Percentiles rank a stretch among this genome's conserved stretches.
These are phyloP conservation scores for Halophytophthora batemanensis DNA, from an alignment of 352 stramenopile species.

Conservation along the genomic window DNA sequence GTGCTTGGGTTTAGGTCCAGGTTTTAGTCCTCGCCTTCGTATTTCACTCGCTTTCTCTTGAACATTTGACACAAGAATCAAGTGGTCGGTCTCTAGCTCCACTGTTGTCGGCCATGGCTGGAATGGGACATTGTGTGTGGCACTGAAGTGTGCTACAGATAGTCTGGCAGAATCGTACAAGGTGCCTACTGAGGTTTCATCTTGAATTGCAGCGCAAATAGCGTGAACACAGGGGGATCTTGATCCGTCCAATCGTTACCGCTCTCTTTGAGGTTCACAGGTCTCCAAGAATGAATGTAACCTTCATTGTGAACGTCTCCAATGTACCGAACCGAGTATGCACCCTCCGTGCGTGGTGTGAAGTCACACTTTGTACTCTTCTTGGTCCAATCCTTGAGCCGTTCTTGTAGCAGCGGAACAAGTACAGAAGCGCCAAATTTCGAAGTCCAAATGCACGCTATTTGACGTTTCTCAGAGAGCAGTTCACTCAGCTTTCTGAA, in stretches of 20 bases:
- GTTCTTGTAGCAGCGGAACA: not conserved
- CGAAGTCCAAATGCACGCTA: not conserved
- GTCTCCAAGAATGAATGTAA: conserved; percentile 3
- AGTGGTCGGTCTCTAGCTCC: not conserved
- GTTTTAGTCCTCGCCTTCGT: not conserved
- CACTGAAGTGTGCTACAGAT: conserved; percentile 5
- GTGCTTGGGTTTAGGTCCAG: conserved; percentile 6
- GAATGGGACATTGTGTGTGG: conserved; percentile 8
- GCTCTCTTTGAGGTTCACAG: conserved; percentile 3
- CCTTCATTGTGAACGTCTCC: not conserved
- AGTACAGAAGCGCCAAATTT: not conserved
- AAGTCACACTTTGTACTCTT: not conserved
- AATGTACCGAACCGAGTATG: conserved; percentile 2
- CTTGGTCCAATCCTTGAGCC: not conserved
- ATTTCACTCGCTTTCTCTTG: not conserved
- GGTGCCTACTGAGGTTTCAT: not conserved
- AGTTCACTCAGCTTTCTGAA: conserved; percentile 10
- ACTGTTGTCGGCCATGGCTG: conserved; percentile 4
- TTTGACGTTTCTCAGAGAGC: not conserved
- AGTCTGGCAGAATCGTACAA: conserved; percentile 6
- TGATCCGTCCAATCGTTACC: not conserved
- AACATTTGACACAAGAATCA: not conserved
- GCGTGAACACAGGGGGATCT: conserved; percentile 7
- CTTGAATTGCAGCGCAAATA: not conserved
- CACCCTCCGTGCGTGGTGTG: not conserved